Evolutionary conservation across 805 yeast genomes (phyloP).

Genomic region (Wickerhamiella hasegawae): DNA sequence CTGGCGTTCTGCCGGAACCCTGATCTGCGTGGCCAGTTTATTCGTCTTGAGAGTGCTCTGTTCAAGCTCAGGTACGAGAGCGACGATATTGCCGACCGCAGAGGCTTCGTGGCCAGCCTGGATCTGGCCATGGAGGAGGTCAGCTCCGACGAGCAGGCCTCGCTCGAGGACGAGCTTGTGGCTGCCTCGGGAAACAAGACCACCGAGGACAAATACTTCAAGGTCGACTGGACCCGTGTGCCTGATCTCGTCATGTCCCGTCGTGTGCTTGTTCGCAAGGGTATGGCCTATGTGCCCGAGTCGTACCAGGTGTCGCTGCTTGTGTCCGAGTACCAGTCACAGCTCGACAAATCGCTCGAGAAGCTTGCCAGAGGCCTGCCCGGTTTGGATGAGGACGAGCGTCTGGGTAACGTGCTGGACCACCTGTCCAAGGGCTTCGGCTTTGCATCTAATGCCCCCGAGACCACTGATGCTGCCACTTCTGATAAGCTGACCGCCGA

Average conservation of each 20-base stretch:
- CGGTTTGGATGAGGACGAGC: slow-evolving; percentile 77
- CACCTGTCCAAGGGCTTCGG: slow-evolving; percentile 60
- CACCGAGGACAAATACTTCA: slow-evolving; percentile 53
- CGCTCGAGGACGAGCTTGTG: slow-evolving; percentile 32
- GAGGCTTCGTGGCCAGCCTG: slow-evolving; percentile 46
- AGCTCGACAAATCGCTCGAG: slow-evolving; percentile 36
- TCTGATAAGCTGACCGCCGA: slow-evolving; percentile 35
- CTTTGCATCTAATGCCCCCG: background rate
- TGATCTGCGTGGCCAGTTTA: slow-evolving; percentile 66
- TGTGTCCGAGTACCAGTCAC: slow-evolving; percentile 46
- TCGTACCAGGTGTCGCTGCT: slow-evolving; percentile 60
- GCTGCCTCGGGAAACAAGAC: slow-evolving; percentile 33
- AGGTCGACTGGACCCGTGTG: slow-evolving; percentile 77
- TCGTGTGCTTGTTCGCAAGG: slow-evolving; percentile 46
- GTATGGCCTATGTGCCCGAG: slow-evolving; percentile 75
- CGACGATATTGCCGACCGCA: slow-evolving; percentile 50
- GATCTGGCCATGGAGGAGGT: slow-evolving; percentile 63
- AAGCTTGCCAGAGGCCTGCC: slow-evolving; percentile 66
- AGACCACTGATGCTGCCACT: slow-evolving; percentile 21
- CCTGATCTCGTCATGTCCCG: slow-evolving; percentile 58
- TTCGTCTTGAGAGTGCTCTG: slow-evolving; percentile 56
- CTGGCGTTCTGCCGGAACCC: slow-evolving; percentile 74
- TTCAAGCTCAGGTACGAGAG: slow-evolving; percentile 58
- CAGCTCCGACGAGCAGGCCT: slow-evolving; percentile 39
- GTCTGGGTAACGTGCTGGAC: slow-evolving; percentile 68